phyloP scores from a whole-genome alignment of 768 basidiomycete species.

The Russula sp. region DNA sequence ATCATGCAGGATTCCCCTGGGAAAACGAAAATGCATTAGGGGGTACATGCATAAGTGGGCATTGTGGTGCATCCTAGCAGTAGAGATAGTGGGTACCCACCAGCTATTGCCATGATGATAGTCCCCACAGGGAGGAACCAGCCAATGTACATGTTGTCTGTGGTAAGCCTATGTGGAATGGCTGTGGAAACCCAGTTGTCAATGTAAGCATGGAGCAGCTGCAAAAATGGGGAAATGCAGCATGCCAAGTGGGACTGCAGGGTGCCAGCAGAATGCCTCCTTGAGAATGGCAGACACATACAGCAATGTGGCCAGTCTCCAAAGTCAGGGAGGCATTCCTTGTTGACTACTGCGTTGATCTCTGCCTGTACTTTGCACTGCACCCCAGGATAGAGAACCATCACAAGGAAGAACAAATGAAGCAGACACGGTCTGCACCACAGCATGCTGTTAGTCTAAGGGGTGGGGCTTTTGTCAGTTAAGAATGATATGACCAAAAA shows the following conservation, averaged over 20 bases:
- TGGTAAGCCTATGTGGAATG: constrained; percentile 6
- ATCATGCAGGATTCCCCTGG: constrained; percentile 21
- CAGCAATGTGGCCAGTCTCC: constrained; percentile 22
- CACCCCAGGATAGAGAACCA: constrained; percentile 27
- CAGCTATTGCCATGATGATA: constrained; percentile 24
- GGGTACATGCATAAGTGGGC: too few relatives aligned
- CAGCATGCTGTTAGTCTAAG: background rate
- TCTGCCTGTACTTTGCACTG: constrained; percentile 27
- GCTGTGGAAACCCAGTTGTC: background rate
- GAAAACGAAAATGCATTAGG: background rate
- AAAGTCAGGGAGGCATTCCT: constrained; percentile 26
- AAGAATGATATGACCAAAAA: too few relatives aligned
- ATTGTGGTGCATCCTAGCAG: too few relatives aligned
- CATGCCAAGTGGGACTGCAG: constrained; percentile 20
- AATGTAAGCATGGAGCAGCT: too few relatives aligned
- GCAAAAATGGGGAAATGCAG: background rate
- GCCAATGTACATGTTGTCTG: constrained; percentile 25
- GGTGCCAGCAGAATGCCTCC: constrained; percentile 26
- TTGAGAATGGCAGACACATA: constrained; percentile 26
- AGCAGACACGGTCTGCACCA: constrained; percentile 25
- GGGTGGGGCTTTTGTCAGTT: too few relatives aligned
- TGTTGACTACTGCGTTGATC: constrained; percentile 26
- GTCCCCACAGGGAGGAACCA: constrained; percentile 24
- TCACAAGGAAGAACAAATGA: constrained; percentile 29
- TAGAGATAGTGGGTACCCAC: constrained; percentile 4